phyloP scores from a whole-genome alignment of 225 moss, liverwort and hornwort genomes.

The Marchantia polymorpha region DNA sequence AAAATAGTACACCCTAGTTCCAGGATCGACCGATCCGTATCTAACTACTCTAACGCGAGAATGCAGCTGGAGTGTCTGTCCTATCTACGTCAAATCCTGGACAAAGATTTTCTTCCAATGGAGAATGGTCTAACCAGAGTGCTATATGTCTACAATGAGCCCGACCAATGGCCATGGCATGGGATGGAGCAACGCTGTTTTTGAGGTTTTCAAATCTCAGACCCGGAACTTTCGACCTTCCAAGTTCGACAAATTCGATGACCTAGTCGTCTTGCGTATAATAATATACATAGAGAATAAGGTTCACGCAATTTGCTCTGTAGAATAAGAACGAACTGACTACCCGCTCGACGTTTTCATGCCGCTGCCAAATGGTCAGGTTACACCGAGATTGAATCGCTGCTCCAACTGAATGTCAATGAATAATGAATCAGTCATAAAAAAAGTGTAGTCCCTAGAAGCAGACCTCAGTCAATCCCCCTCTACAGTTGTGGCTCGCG shows the following conservation, averaged over 20 bases:
- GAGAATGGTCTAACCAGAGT: neutral
- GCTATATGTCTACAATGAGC: neutral
- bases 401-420: neutral
- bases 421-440: neutral
- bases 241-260: neutral
- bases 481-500: constrained; percentile 11
- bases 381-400: neutral
- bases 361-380: neutral
- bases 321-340: neutral
- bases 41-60: neutral
- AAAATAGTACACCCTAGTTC: neutral
- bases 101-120: neutral
- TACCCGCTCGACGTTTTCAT: neutral
- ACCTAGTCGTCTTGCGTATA: neutral
- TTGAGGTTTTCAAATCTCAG: neutral
- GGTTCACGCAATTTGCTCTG: neutral
- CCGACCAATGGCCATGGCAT: neutral
- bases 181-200: neutral
- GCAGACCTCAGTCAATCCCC: neutral
- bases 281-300: neutral
- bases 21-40: neutral
- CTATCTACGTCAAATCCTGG: neutral
- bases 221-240: neutral
- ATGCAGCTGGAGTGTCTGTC: neutral
- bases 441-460: neutral